These are phyloP conservation scores for Mortierella hygrophila DNA, from an alignment of 192 early-diverging fungal species.

Conservation along the genomic window DNA sequence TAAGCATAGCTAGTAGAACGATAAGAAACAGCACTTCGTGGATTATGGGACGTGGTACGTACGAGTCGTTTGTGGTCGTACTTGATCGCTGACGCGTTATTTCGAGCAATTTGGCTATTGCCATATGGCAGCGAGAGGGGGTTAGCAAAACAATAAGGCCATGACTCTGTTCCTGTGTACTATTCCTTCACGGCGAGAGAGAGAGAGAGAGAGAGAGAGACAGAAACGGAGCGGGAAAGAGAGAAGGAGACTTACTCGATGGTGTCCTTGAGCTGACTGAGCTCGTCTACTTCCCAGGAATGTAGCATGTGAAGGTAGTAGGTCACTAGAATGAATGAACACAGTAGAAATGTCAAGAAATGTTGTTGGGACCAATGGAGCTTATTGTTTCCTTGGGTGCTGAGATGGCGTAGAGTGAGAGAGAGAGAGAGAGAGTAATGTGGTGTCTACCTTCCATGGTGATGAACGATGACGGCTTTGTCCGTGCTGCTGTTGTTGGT, in stretches of 20 bases:
- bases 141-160: not conserved
- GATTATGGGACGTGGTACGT: not conserved
- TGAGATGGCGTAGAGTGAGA: too few species aligned
- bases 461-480: too few species aligned
- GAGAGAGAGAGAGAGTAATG: too few species aligned
- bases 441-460: too few species aligned
- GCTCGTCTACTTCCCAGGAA: conserved; percentile 18
- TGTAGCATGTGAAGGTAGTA: conserved; percentile 34
- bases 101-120: conserved; percentile 23
- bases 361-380: too few species aligned
- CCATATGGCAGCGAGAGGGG: too few species aligned
- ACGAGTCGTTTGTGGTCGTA: conserved; percentile 27
- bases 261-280: conserved; percentile 9
- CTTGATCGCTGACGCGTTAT: conserved; percentile 31
- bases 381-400: too few species aligned
- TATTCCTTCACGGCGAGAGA: not conserved
- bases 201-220: not conserved
- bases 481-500: too few species aligned
- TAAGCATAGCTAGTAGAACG: not conserved
- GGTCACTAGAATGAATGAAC: not conserved
- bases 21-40: not conserved
- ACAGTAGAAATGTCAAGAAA: not conserved
- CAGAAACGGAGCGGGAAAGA: not conserved
- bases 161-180: too few species aligned
- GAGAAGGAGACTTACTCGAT: conserved; percentile 15